Evolutionary conservation across 2,329 filamentous ascomycete genomes (phyloP).

Genomic region (Sclerotinia subarctica): DNA sequence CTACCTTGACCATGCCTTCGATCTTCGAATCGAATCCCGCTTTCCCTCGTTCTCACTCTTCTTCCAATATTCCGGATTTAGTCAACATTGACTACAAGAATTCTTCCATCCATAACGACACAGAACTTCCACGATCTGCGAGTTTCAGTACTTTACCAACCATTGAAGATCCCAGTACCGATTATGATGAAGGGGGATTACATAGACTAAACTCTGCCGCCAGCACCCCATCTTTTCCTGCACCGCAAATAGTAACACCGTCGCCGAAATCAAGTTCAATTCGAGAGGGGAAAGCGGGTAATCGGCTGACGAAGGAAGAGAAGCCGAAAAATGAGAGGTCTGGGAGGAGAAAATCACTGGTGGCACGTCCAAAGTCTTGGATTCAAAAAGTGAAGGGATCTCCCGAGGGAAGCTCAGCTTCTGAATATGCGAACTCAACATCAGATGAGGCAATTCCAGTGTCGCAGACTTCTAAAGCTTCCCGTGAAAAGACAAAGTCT

Average conservation of each 20-base stretch:
- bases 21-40: constrained; percentile 31
- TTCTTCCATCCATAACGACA: constrained; percentile 24
- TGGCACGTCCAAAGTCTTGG: constrained; percentile 39
- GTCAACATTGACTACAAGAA: constrained; percentile 32
- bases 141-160: constrained; percentile 55
- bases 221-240: constrained; percentile 24
- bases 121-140: constrained; percentile 50
- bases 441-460: constrained; percentile 39
- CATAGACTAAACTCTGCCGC: constrained; percentile 24
- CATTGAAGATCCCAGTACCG: constrained; percentile 30
- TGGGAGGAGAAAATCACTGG: constrained; percentile 38
- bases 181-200: constrained; percentile 27
- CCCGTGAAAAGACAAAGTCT: constrained; percentile 43
- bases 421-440: constrained; percentile 30
- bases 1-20: constrained; percentile 36
- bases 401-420: constrained; percentile 32
- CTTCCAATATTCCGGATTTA: constrained; percentile 36
- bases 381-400: constrained; percentile 37
- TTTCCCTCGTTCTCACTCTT: constrained; percentile 39
- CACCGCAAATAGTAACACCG: constrained; percentile 7
- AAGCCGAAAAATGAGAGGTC: constrained; percentile 32
- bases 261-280: constrained; percentile 21
- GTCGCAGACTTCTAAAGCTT: constrained; percentile 32
- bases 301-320: constrained; percentile 32
- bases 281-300: constrained; percentile 26